These are phyloP conservation scores for Erodium trifolium DNA, from an alignment of 441 rosid genomes.

Conservation along the genomic window DNA sequence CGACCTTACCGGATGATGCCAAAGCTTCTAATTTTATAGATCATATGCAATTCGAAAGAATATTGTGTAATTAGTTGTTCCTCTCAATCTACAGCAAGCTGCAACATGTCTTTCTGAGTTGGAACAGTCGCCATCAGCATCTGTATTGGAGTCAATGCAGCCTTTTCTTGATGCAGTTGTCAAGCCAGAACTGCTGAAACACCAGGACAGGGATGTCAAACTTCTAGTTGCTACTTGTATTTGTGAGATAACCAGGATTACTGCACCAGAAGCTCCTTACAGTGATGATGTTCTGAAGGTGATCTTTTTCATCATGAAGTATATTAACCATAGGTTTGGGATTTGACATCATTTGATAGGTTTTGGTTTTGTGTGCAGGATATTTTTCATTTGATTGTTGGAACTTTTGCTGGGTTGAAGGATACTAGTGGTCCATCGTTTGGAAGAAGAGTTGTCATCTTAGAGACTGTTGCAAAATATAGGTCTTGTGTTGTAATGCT, in stretches of 20 bases:
- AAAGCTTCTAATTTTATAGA: not conserved
- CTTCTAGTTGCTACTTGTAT: conserved; percentile 95
- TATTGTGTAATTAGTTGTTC: conserved; percentile 14
- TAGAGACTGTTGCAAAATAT: conserved; percentile 72
- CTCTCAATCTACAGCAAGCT: conserved; percentile 68
- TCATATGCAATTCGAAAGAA: not conserved
- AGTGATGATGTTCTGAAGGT: conserved; percentile 86
- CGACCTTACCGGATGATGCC: conserved; percentile 16
- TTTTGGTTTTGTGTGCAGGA: conserved; percentile 37
- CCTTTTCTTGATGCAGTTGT: conserved; percentile 80
- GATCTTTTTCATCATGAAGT: conserved; percentile 15
- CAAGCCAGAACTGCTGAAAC: conserved; percentile 75
- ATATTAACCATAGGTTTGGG: not conserved
- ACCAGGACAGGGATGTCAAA: conserved; percentile 92
- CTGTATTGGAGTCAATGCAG: conserved; percentile 66
- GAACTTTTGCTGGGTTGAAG: conserved; percentile 54
- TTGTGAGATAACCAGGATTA: conserved; percentile 93
- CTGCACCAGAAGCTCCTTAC: conserved; percentile 99
- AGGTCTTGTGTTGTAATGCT: conserved; percentile 79
- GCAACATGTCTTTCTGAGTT: conserved; percentile 75
- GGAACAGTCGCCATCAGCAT: conserved; percentile 71
- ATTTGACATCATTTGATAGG: not conserved
- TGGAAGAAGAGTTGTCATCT: conserved; percentile 62
- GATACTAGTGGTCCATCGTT: conserved; percentile 65
- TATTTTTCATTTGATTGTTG: conserved; percentile 58